A percentile compares a stretch with the other conserved stretches of the same genome.
Evolutionary conservation across 169 alveolate genomes (phyloP).

Genomic region (Plasmodium malariae): DNA sequence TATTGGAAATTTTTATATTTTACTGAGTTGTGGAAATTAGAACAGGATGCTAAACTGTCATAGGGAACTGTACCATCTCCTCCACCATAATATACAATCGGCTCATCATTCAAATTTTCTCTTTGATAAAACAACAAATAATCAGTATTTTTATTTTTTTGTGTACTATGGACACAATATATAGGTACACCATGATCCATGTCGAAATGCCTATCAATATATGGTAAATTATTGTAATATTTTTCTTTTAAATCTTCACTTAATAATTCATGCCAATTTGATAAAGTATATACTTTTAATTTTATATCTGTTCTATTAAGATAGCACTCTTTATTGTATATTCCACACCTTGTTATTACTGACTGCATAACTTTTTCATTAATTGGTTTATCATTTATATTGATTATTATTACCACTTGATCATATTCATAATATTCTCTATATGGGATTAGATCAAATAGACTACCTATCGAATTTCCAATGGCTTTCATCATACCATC

Average conservation of each 20-base stretch:
- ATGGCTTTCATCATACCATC: constrained; percentile 60
- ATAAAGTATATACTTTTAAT: constrained; percentile 39
- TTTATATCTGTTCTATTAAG: constrained; percentile 35
- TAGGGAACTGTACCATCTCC: constrained; percentile 56
- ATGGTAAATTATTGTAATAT: constrained; percentile 23
- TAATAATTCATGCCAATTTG: constrained; percentile 65
- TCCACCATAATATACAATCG: constrained; percentile 25
- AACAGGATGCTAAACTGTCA: constrained; percentile 55
- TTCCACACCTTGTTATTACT: constrained; percentile 25
- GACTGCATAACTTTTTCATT: constrained; percentile 19
- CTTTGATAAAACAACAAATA: constrained; percentile 27
- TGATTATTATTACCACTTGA: constrained; percentile 51
- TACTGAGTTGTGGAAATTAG: constrained; percentile 10
- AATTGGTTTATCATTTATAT: constrained; percentile 20
- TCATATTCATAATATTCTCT: constrained; percentile 46
- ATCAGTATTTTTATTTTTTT: constrained; percentile 25
- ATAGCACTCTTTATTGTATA: constrained; percentile 43
- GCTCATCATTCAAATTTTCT: constrained; percentile 13
- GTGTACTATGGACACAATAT: constrained; percentile 49
- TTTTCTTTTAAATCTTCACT: constrained; percentile 12
- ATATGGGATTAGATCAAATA: constrained; percentile 47
- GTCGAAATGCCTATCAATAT: constrained; percentile 16
- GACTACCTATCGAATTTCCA: constrained; percentile 30
- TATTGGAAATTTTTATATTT: constrained; percentile 4
- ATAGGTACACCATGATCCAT: constrained; percentile 66